These are phyloP conservation scores for Pelargonium citronellum DNA, from an alignment of 441 rosid species.

Conservation along the genomic window DNA sequence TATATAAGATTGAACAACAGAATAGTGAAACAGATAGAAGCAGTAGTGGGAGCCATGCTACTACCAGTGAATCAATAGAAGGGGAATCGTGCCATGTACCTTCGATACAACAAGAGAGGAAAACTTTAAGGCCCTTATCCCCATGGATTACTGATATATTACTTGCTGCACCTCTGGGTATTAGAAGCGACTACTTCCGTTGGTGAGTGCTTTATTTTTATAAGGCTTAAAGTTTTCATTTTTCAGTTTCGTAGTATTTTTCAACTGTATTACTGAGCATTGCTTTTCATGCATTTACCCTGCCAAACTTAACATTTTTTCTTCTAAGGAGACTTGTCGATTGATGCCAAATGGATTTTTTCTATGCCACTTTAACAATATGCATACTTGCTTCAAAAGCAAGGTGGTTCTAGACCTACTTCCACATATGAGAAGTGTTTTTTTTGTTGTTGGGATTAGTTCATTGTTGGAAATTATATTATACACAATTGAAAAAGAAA, in stretches of 20 bases:
- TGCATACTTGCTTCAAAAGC: no score
- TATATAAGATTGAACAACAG: conserved; percentile 63
- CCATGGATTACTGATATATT: conserved; percentile 96
- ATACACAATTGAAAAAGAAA: neutral
- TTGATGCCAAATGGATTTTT: neutral
- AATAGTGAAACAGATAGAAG: conserved; percentile 53
- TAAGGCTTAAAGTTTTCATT: neutral
- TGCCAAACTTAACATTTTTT: neutral
- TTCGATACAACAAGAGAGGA: conserved; percentile 62
- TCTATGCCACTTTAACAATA: no score
- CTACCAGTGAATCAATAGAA: conserved; percentile 36
- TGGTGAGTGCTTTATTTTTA: conserved; percentile 52
- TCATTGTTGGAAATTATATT: neutral
- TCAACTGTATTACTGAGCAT: neutral
- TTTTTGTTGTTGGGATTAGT: neutral
- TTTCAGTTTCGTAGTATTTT: neutral
- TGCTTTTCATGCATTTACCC: neutral
- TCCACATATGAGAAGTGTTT: neutral
- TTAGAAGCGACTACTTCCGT: conserved; percentile 93
- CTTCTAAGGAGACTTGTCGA: neutral
- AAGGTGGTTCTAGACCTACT: neutral
- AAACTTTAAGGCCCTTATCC: conserved; percentile 87
- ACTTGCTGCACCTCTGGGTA: conserved; percentile 90
- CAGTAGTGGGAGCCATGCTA: conserved; percentile 36
- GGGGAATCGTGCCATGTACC: conserved; percentile 43